Percentiles rank a stretch among this genome's conserved stretches.
phyloP scores from a whole-genome alignment of 768 basidiomycete species.

The Tulasnella sp. region DNA sequence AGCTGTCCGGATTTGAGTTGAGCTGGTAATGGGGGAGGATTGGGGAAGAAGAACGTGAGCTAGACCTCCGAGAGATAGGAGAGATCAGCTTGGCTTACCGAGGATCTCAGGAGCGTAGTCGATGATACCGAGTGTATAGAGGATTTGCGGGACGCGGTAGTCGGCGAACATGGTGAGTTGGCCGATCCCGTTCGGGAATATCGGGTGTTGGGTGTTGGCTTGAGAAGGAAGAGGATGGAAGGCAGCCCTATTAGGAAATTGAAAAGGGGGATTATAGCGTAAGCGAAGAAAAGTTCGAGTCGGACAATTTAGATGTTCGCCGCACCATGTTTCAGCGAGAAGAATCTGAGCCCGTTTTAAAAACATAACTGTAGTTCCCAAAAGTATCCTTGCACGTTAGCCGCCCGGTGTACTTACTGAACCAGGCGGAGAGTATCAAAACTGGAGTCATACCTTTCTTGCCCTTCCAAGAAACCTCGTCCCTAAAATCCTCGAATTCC shows the following conservation, averaged over 20 bases:
- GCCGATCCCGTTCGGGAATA: slow-evolving; percentile 63
- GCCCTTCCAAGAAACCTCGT: slow-evolving; percentile 53
- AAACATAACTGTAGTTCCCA: slow-evolving; percentile 48
- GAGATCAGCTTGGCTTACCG: background rate
- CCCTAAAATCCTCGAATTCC: slow-evolving; percentile 67
- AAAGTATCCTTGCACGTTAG: background rate
- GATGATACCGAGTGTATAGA: slow-evolving; percentile 74
- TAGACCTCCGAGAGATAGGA: background rate
- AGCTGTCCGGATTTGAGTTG: slow-evolving; percentile 40
- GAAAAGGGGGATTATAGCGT: background rate
- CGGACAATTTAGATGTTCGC: background rate
- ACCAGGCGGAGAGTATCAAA: background rate
- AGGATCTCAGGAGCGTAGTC: slow-evolving; percentile 55
- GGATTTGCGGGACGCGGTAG: slow-evolving; percentile 73
- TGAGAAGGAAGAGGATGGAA: slow-evolving; percentile 56
- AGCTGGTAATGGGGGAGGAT: slow-evolving; percentile 12
- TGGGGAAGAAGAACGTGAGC: too few species aligned
- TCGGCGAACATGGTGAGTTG: slow-evolving; percentile 91
- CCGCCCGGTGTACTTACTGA: background rate
- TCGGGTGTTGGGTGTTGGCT: slow-evolving; percentile 46
- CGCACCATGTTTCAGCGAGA: slow-evolving; percentile 72
- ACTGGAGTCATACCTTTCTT: slow-evolving; percentile 44
- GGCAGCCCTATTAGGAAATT: slow-evolving; percentile 51
- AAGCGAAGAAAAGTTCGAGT: background rate
- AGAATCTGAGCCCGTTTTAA: slow-evolving; percentile 92